Base-by-base conservation (phyloP, 2,329 filamentous ascomycete species). In the Capronia epimyces region DNA sequence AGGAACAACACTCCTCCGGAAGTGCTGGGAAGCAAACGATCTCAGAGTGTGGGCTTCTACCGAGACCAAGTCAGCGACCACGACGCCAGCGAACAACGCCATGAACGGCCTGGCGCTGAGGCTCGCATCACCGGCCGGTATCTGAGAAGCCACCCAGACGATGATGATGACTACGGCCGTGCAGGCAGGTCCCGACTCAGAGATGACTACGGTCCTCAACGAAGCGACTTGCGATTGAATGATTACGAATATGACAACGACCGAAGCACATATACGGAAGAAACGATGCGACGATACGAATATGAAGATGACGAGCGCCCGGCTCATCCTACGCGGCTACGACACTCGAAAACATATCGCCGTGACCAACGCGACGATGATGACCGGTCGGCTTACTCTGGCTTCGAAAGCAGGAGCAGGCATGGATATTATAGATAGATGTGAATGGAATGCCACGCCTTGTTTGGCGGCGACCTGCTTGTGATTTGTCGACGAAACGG, bases 161-260 rank as follows among this genome's bases (percentile, higher is more conserved):
- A 43, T 6, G 34, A 55, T 16, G 48, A 54, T 32, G 43, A 52
- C 25, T 39, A 49, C 16, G 41, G 46, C 9, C 29, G 48, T 16
- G 16, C 57, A 54, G 16, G 51, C 65, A 13, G 66, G 67, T 50
- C 44, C 67, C 24, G 60, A 66, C 12, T 57, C 37, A 5, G 64
- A 66, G 48, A 63, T 63, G 57, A 63, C 68, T 61, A 56, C 22
- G 45, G 34, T 12, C 46, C 46, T 27, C 53, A 42, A 29, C 44
- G 45, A 39, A 65, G 71, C 27, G 49, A 55, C 44, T 60, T 61
- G 50, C 60, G 65, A 44, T 50, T 63, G 10, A 52, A 49, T 32
- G 39, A 55, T 32, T 37, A 55, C 16, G 40, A 60, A 16, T 56
- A 62, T 29, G 61, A 64, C 50, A 41, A 60, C 60, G 58, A 70